Percentiles rank a stretch among this genome's conserved stretches.
phyloP scores from a whole-genome alignment of 768 basidiomycete species.

The Rhodosporidiobolus odoratus region DNA sequence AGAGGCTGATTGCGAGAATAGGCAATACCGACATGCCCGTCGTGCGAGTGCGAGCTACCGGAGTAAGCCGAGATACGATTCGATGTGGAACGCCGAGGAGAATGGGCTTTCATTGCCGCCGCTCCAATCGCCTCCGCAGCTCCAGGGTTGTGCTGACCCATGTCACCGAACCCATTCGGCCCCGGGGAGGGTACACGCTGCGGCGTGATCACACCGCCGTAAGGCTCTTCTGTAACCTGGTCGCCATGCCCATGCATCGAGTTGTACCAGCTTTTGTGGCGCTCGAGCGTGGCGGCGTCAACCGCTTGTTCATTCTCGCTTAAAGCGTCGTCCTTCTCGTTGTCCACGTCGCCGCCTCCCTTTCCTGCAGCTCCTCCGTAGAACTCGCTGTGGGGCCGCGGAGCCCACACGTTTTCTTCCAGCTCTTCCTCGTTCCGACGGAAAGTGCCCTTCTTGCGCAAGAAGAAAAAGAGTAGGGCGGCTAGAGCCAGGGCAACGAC shows the following conservation, averaged over 20 bases:
- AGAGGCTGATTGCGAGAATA: not conserved
- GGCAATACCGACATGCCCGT: not conserved
- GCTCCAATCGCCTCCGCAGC: not conserved
- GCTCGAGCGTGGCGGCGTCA: constrained; percentile 24
- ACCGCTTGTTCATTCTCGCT: constrained; percentile 17
- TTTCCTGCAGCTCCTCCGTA: not conserved
- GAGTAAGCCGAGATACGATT: constrained; percentile 22
- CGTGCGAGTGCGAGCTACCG: constrained; percentile 18
- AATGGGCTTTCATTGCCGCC: not conserved
- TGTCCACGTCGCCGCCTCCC: constrained; percentile 1
- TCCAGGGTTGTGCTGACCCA: not conserved
- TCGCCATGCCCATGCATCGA: not conserved
- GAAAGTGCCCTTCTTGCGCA: constrained; percentile 20
- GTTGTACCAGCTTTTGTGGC: constrained; percentile 28
- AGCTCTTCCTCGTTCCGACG: constrained; percentile 21
- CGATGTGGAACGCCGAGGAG: not conserved
- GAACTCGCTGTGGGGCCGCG: constrained; percentile 5
- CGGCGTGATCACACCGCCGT: not conserved
- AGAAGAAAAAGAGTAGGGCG: not conserved
- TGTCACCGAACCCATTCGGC: not conserved
- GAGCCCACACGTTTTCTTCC: constrained; percentile 32
- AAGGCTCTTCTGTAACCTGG: not conserved
- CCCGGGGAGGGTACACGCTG: not conserved
- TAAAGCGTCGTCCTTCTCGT: constrained; percentile 10
- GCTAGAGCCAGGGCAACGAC: constrained; percentile 12